These are phyloP conservation scores for Diaporthe velutina DNA, from an alignment of 2,329 filamentous ascomycete genomes.

Conservation along the genomic window DNA sequence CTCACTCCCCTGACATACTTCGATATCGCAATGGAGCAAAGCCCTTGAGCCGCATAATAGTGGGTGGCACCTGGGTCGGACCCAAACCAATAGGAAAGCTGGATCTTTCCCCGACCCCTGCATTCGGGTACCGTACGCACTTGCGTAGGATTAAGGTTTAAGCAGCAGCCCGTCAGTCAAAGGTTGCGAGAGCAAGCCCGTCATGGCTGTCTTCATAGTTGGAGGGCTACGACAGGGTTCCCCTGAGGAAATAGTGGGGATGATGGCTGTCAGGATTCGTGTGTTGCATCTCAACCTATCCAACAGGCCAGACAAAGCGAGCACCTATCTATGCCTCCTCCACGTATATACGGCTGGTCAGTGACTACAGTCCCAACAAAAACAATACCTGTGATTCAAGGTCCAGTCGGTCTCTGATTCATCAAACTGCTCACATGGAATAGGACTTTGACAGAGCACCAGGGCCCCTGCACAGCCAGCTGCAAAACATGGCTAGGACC, in stretches of 20 bases:
- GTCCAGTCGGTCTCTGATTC: not conserved
- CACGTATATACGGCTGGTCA: too few relatives aligned
- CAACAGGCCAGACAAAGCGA: too few relatives aligned
- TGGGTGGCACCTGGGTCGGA: not conserved
- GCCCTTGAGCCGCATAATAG: not conserved
- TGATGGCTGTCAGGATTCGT: not conserved
- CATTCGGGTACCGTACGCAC: conserved; percentile 12
- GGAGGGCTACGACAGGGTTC: too few relatives aligned
- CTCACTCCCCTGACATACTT: not conserved
- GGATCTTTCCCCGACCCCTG: not conserved
- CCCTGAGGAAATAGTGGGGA: too few relatives aligned
- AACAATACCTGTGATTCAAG: accelerated
- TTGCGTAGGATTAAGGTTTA: conserved; percentile 2
- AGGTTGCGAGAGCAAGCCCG: not conserved
- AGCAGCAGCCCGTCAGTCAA: not conserved
- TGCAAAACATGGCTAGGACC: not conserved
- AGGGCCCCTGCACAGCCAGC: not conserved
- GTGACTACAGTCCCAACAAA: not conserved
- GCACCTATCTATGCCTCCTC: not conserved
- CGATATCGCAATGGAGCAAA: not conserved
- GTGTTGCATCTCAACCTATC: not conserved
- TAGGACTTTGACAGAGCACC: not conserved
- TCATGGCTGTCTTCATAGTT: not conserved
- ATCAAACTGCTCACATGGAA: not conserved
- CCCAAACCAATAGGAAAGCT: not conserved